Evolutionary conservation across 805 yeast species (phyloP), one percentile per base, ranked within the genome.

Genomic region (Debaryomyces hansenii): DNA sequence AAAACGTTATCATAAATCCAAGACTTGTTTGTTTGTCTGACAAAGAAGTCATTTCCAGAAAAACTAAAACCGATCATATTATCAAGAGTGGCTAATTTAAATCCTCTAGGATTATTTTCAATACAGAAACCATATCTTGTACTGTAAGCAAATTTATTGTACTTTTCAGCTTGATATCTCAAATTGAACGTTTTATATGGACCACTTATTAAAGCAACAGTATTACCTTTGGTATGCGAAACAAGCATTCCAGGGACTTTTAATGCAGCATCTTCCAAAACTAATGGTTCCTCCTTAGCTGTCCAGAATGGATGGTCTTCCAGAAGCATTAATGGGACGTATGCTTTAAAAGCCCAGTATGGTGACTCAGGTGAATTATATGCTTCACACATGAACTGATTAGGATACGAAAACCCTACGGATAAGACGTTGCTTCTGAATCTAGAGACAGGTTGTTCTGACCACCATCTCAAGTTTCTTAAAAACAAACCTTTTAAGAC

Each of bases 11-110:
- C 27, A 28, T 37, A 37, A 29, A 94, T 98, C 99, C 99, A 94
- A 70, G 94, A 94, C 64, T 94, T 94, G 7, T 99, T 94, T 15
- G 99, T 94, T 70, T 94, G 99, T 69, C 99, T 85, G 40, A 94
- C 98, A 60, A 94, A 94, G 73, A 39, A 45, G n/a, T 48, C 50
- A 28, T 34, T 43, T 7, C 37, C 35, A 15, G 37, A 24, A 27
- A 50, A 45, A 38, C 51, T 44, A 21, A 50, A 48, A n/a, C 47
- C 54, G n/a, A 50, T 41, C 52, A 45, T 48, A 33, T 48, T 50
- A 35, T 50, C 54, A 16, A 50, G 20, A 35, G 39, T 41, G 12
- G 47, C 50, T 11, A 39, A 34, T 2, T 27, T 15, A 37, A 50
- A 45, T 11, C 21, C 45, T 16, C 49, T 36, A 15, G 39, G 42